phyloP scores from a whole-genome alignment of 2,329 filamentous ascomycete species.

The Aureobasidium sp. region DNA sequence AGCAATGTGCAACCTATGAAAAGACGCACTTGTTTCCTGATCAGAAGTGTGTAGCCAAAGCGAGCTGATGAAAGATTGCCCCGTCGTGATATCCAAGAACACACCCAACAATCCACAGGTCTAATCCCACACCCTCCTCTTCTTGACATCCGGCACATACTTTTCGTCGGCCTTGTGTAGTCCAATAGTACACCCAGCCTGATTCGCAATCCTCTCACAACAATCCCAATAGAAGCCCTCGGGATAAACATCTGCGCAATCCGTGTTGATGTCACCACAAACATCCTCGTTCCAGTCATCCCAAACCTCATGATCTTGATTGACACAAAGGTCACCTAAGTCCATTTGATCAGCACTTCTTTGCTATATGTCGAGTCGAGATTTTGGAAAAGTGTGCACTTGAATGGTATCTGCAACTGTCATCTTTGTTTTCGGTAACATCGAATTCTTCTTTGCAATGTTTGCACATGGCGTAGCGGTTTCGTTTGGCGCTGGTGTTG shows the following conservation, averaged over 20 bases:
- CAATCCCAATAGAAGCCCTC: background rate
- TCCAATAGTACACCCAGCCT: background rate
- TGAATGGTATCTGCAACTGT: conserved; percentile 19
- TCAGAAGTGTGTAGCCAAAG: too few species aligned
- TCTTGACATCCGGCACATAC: background rate
- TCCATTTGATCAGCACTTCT: too few species aligned
- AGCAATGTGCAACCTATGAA: too few species aligned
- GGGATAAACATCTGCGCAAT: background rate
- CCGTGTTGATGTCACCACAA: background rate
- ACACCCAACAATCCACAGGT: too few species aligned
- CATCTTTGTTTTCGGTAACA: conserved; percentile 16
- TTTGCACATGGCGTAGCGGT: conserved; percentile 13
- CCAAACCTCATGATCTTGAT: background rate
- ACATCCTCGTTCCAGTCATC: background rate
- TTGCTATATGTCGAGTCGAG: too few species aligned
- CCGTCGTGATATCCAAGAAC: too few species aligned
- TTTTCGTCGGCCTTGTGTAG: background rate
- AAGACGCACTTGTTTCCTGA: too few species aligned
- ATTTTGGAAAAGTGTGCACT: too few species aligned
- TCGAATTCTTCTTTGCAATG: conserved; percentile 22
- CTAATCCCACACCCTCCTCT: too few species aligned
- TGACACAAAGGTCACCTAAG: background rate
- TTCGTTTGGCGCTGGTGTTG: background rate
- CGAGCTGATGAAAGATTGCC: too few species aligned
- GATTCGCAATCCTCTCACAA: background rate